Evolutionary conservation across 2,329 filamentous ascomycete genomes (phyloP).

Genomic region (Ambrosiella cleistominuta): DNA sequence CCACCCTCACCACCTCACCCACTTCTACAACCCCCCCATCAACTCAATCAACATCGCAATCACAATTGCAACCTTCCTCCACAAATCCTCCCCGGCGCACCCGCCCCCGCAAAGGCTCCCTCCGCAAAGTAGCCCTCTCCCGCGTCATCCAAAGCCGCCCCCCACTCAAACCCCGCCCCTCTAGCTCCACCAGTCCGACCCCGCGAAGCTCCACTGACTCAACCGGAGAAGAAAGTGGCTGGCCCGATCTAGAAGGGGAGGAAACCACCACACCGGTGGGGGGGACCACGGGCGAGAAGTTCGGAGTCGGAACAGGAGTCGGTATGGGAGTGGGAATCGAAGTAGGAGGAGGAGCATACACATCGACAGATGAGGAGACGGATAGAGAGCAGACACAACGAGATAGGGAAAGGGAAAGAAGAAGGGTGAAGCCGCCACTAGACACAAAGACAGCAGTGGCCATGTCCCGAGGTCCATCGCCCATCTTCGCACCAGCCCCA

Average conservation of each 20-base stretch:
- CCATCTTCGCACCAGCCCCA: too few relatives aligned
- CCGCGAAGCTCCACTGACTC: constrained; percentile 8
- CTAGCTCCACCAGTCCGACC: constrained; percentile 8
- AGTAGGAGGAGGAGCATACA: background rate
- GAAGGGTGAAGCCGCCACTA: too few relatives aligned
- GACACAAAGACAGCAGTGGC: too few relatives aligned
- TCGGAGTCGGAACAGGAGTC: constrained; percentile 7
- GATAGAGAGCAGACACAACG: constrained; percentile 18
- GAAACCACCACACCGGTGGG: too few relatives aligned
- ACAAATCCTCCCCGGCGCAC: background rate
- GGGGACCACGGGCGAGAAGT: too few relatives aligned
- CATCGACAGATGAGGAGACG: background rate
- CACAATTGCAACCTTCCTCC: background rate
- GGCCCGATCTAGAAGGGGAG: too few relatives aligned
- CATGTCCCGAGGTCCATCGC: too few relatives aligned
- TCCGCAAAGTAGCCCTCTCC: constrained; percentile 73
- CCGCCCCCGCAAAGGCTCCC: constrained; percentile 52
- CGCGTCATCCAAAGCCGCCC: constrained; percentile 41
- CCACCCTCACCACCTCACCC: background rate
- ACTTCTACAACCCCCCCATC: too few relatives aligned
- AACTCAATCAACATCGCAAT: background rate
- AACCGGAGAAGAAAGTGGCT: too few relatives aligned
- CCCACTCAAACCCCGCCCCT: background rate
- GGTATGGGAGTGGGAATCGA: constrained; percentile 10
- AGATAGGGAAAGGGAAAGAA: constrained; percentile 18